Conservation (phyloP, 2,329 filamentous ascomycete species). For the Elsinoe arachidis region DNA sequence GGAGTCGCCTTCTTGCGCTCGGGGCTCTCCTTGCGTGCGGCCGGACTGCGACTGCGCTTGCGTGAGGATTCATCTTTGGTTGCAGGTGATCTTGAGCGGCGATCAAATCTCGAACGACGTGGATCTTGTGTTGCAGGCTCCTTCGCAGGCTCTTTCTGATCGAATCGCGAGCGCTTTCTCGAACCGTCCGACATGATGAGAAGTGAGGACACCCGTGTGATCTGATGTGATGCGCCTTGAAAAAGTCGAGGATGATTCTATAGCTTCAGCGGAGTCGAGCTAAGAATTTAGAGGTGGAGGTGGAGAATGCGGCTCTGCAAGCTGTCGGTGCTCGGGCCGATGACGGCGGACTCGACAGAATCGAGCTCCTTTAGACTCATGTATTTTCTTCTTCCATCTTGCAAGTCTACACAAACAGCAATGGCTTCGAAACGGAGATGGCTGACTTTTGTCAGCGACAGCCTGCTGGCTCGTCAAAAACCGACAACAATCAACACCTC, state of each 20-base stretch:
- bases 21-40: slow-evolving; percentile 48
- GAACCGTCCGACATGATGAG: slow-evolving; percentile 67
- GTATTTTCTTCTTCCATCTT: slow-evolving; percentile 7
- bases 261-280: background rate
- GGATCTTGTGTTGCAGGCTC: slow-evolving; percentile 57
- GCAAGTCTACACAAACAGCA: slow-evolving; percentile 13
- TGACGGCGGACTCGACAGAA: background rate
- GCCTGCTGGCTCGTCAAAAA: slow-evolving; percentile 14
- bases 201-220: background rate
- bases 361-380: background rate
- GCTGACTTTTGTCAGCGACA: slow-evolving; percentile 8
- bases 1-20: slow-evolving; percentile 57
- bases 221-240: slow-evolving; percentile 11
- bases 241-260: background rate
- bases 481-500: slow-evolving; percentile 2
- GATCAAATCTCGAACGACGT: slow-evolving; percentile 70
- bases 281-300: background rate
- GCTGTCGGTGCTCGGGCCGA: slow-evolving; percentile 5
- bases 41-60: slow-evolving; percentile 71
- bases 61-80: slow-evolving; percentile 54
- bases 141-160: slow-evolving; percentile 65
- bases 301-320: slow-evolving; percentile 13
- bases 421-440: slow-evolving; percentile 29
- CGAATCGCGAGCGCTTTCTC: slow-evolving; percentile 86
- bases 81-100: slow-evolving; percentile 75